Evolutionary conservation across 176 grass and related monocot species (phyloP), one percentile per base, ranked within the genome.

Genomic region (Eragrostis nindensis): DNA sequence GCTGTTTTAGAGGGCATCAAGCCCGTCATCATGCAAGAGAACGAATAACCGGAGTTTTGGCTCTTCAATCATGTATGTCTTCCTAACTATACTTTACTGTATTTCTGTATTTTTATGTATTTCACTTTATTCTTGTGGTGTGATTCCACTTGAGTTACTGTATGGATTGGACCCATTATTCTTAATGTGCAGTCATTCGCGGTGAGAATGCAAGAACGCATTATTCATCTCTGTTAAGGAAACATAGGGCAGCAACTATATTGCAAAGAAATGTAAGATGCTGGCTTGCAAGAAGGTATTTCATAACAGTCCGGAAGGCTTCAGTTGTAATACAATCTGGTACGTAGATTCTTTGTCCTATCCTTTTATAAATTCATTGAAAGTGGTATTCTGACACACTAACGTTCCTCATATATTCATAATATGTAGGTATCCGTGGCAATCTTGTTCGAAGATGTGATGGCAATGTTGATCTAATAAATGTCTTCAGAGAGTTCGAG

Each of bases 1-100:
- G 96, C 73, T 99, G 96, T 91, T 99, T 99, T 38, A 73, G 96
- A 91, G 96, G 96, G 54, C 71, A 99, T 84, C 86, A 90, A 87
- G 92, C 92, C 53, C 90, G 90, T 1, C 75, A 49, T 22, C 83
- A 90, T 79, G 96, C 83, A 39, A 95, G 79, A 50, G 86, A 99
- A 78, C 86, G 78, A 15, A 80, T 53, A 78, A 89, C 80, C 86
- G 90, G 88, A 86, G 85, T 99, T 88, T 80, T 95, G 80, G 74
- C 69, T 81, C 79, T 99, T 88, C 96, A 99, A 86, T 85, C 96
- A 93, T 93, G 96, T 99, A 93, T 30, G 17, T 67, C 48, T 48
- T 77, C 47, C 42, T 68, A 68, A 70, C 32, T 64, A 41, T n/a
- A 16, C 45, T n/a, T n/a, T n/a, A n/a, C n/a, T n/a, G 29, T 25